A percentile compares a stretch with the other conserved stretches of the same genome.
Evolutionary conservation across 2,329 filamentous ascomycete genomes (phyloP).

Genomic region (Alternaria sp.): DNA sequence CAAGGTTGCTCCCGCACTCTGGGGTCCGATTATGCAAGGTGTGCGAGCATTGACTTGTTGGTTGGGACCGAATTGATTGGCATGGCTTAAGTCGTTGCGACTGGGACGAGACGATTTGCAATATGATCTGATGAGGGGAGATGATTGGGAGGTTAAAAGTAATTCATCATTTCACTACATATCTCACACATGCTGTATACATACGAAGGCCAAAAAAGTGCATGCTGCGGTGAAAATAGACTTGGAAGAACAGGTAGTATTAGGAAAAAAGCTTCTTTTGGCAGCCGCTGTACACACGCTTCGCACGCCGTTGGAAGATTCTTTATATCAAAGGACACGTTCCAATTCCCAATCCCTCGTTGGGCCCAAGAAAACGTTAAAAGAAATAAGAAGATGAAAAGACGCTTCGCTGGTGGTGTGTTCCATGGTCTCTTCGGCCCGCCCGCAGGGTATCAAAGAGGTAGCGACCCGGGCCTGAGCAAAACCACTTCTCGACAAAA

Average conservation of each 20-base stretch:
- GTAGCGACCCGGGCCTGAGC: slow-evolving; percentile 38
- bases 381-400: slow-evolving; percentile 18
- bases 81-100: neutral
- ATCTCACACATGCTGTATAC: slow-evolving; percentile 17
- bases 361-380: slow-evolving; percentile 7
- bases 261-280: slow-evolving; percentile 27
- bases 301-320: neutral
- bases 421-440: slow-evolving; percentile 24
- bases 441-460: slow-evolving; percentile 45
- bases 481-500: slow-evolving; percentile 38
- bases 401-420: slow-evolving; percentile 29
- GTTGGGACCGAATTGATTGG: neutral
- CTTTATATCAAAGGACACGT: slow-evolving; percentile 7
- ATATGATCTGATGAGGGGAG: neutral
- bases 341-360: slow-evolving; percentile 19
- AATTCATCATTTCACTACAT: slow-evolving; percentile 25
- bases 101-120: neutral
- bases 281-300: slow-evolving; percentile 9
- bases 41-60: neutral
- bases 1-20: neutral
- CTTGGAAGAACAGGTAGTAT: slow-evolving; percentile 16
- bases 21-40: neutral
- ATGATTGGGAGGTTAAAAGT: neutral
- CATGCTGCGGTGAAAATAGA: slow-evolving; percentile 1
- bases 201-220: slow-evolving; percentile 5